phyloP scores from a whole-genome alignment of 2,329 filamentous ascomycete genomes.

The Paramyrothecium sp. region DNA sequence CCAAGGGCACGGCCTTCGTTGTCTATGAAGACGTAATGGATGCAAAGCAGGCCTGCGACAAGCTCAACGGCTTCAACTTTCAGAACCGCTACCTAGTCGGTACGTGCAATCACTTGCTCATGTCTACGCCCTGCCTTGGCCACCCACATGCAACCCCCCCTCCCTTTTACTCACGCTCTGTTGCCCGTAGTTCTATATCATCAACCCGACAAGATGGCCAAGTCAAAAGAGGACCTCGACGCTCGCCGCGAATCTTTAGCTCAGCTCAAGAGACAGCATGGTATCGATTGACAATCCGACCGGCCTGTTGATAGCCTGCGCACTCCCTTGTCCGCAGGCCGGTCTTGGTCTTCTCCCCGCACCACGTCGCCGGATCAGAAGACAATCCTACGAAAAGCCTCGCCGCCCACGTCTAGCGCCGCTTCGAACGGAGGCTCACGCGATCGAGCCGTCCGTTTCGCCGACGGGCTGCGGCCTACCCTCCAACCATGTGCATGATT shows the following conservation, averaged over 20 bases:
- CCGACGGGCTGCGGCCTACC: conserved; percentile 34
- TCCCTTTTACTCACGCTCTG: conserved; percentile 7
- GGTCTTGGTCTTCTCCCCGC: conserved; percentile 51
- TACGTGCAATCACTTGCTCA: conserved; percentile 47
- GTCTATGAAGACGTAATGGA: conserved; percentile 99
- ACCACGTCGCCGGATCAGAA: conserved; percentile 38
- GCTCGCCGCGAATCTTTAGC: conserved; percentile 96
- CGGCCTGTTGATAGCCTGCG: conserved; percentile 57
- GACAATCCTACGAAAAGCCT: conserved; percentile 43
- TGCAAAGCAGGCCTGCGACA: conserved; percentile 98
- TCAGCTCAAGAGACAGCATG: conserved; percentile 95
- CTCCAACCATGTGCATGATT: conserved; percentile 37
- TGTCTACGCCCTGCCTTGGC: background rate
- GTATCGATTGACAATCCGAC: conserved; percentile 93
- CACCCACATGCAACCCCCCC: background rate
- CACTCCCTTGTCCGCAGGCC: conserved; percentile 56
- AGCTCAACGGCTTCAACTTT: conserved; percentile 99
- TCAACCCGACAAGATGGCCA: conserved; percentile 67
- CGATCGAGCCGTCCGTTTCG: conserved; percentile 39
- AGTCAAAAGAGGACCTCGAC: conserved; percentile 90
- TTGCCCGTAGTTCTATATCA: conserved; percentile 54
- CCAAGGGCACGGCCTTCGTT: conserved; percentile 97
- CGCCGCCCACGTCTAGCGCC: conserved; percentile 31
- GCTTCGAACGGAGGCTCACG: conserved; percentile 24
- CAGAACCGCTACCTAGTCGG: conserved; percentile 98